Percentiles rank a stretch among this genome's conserved stretches.
Conservation (phyloP, 495 filamentous ascomycete species). For the Penicillium cosmopolitanum region DNA sequence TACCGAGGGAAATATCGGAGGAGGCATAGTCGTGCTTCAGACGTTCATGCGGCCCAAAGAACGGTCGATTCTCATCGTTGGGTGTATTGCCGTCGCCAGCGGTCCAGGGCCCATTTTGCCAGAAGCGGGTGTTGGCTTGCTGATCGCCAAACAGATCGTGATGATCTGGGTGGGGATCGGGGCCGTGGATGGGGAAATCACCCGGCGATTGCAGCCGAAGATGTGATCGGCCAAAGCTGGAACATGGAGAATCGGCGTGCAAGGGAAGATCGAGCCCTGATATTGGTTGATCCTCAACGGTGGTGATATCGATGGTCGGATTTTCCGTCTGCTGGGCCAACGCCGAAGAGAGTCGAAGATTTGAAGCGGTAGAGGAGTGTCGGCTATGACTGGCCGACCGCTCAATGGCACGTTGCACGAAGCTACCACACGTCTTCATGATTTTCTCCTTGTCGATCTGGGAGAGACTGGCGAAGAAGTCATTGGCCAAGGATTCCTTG, state of each 20-base stretch:
- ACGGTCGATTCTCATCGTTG: slow-evolving; percentile 52
- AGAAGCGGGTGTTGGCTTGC: slow-evolving; percentile 54
- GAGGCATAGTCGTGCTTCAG: slow-evolving; percentile 56
- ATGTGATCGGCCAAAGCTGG: slow-evolving; percentile 54
- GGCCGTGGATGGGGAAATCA: slow-evolving; percentile 47
- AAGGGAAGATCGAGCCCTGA: slow-evolving; percentile 46
- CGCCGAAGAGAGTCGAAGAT: slow-evolving; percentile 47
- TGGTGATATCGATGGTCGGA: slow-evolving; percentile 53
- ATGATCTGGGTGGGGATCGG: slow-evolving; percentile 47
- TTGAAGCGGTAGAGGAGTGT: slow-evolving; percentile 44
- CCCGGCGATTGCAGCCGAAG: slow-evolving; percentile 51
- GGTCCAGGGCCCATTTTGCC: slow-evolving; percentile 52
- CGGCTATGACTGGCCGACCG: slow-evolving; percentile 49
- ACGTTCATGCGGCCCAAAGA: slow-evolving; percentile 53
- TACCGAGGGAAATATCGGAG: slow-evolving; percentile 51
- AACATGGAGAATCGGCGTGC: slow-evolving; percentile 51
- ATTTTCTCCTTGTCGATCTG: slow-evolving; percentile 48
- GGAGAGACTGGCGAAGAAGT: slow-evolving; percentile 48
- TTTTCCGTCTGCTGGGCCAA: slow-evolving; percentile 51
- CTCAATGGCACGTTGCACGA: slow-evolving; percentile 49
- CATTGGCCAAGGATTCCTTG: slow-evolving; percentile 48
- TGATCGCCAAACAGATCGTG: slow-evolving; percentile 54
- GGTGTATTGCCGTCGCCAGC: slow-evolving; percentile 54
- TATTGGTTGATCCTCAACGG: slow-evolving; percentile 47
- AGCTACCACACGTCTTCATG: slow-evolving; percentile 51